Conservation (phyloP, 208 protist genomes). For the Leishmania guyanensis region DNA sequence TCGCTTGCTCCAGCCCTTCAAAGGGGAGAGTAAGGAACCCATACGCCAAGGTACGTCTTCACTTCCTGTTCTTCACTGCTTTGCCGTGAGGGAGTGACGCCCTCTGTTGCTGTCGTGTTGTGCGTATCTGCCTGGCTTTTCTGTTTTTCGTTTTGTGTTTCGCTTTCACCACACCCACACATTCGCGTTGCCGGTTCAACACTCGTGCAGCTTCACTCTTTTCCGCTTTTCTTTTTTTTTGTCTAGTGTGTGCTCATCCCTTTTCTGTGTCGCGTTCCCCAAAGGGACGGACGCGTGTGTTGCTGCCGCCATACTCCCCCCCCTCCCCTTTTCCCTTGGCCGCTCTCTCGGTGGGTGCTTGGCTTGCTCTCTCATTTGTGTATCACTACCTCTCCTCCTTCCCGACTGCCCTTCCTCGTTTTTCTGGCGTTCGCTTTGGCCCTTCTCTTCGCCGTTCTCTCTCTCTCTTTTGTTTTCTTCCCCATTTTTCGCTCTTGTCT, state of each 20-base stretch:
- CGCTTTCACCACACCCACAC: neutral
- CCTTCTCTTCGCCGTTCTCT: too few species aligned
- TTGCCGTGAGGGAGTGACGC: neutral
- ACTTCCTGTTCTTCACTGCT: neutral
- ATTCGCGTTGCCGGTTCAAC: neutral
- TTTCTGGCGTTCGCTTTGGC: too few species aligned
- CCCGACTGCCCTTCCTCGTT: neutral
- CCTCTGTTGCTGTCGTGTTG: neutral
- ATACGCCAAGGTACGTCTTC: neutral
- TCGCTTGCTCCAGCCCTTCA: neutral
- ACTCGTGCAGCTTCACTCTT: neutral
- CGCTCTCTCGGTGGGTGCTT: neutral
- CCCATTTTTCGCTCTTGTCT: slow-evolving; percentile 4
- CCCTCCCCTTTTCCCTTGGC: neutral
- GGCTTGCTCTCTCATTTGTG: neutral
- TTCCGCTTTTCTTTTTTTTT: slow-evolving; percentile 6
- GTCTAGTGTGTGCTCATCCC: neutral
- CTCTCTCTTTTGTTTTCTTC: neutral
- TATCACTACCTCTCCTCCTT: slow-evolving; percentile 9
- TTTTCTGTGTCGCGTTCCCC: neutral
- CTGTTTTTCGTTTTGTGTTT: neutral
- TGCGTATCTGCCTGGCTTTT: neutral
- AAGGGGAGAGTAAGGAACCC: neutral
- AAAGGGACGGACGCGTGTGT: neutral
- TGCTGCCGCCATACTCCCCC: neutral